Conservation (phyloP, 73 alveolate species). For the Paramecium caudatum region DNA sequence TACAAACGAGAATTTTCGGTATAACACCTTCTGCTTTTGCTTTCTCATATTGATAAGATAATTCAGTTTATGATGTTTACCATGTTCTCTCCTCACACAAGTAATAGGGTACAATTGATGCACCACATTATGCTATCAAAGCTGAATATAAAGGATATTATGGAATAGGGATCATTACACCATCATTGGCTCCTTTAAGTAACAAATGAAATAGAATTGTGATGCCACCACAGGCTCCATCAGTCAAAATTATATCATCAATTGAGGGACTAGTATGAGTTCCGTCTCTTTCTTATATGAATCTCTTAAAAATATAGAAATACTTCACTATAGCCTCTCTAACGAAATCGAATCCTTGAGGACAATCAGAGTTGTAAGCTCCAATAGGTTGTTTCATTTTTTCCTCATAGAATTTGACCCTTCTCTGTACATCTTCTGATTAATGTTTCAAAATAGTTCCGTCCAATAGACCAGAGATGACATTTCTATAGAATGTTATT, state of each 20-base stretch:
- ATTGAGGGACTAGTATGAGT: background rate
- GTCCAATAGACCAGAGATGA: constrained; percentile 7
- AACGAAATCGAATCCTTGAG: constrained; percentile 34
- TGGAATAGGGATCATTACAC: constrained; percentile 85
- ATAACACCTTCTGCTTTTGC: background rate
- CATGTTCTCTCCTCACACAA: constrained; percentile 84
- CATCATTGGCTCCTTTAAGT: background rate
- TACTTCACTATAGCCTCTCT: constrained; percentile 68
- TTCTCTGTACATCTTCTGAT: constrained; percentile 50
- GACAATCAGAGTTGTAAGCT: background rate
- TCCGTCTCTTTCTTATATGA: background rate
- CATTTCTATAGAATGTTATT: constrained; percentile 39
- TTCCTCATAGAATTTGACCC: constrained; percentile 46
- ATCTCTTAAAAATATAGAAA: background rate
- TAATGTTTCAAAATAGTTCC: background rate
- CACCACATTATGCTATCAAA: constrained; percentile 79
- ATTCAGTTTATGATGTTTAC: constrained; percentile 74
- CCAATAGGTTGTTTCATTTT: background rate
- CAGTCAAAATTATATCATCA: constrained; percentile 53
- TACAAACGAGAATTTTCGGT: constrained; percentile 87
- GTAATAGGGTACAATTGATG: constrained; percentile 79
- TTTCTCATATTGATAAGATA: background rate
- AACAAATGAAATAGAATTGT: background rate
- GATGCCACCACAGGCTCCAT: constrained; percentile 67
- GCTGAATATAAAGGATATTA: constrained; percentile 91